Percentiles rank a stretch among this genome's conserved stretches.
Conservation (phyloP, 2,329 filamentous ascomycete genomes). For the Leptographium galeiforme region DNA sequence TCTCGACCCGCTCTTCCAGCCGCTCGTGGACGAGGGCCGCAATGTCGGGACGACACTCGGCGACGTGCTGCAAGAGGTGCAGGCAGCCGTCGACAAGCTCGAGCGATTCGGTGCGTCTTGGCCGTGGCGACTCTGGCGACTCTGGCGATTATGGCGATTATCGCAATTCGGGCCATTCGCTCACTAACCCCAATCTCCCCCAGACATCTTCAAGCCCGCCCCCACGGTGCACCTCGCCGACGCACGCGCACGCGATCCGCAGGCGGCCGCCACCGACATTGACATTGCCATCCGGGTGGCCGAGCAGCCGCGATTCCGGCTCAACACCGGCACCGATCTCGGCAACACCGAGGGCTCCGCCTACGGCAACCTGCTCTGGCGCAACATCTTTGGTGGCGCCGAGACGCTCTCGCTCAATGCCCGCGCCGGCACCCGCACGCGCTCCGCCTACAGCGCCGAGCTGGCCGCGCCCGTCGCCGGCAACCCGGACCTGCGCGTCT, state of each 20-base stretch:
- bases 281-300: constrained; percentile 65
- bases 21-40: constrained; percentile 57
- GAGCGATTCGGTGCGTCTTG: constrained; percentile 60
- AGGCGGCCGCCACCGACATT: constrained; percentile 61
- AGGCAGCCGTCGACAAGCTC: constrained; percentile 58
- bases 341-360: constrained; percentile 90
- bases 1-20: constrained; percentile 67
- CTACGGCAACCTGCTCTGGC: constrained; percentile 73
- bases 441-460: constrained; percentile 79
- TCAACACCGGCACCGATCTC: constrained; percentile 90
- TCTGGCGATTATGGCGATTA: background rate
- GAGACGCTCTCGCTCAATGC: constrained; percentile 82
- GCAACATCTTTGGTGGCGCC: constrained; percentile 89
- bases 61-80: constrained; percentile 63
- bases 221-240: constrained; percentile 74
- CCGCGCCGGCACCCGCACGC: constrained; percentile 76
- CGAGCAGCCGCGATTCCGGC: constrained; percentile 69
- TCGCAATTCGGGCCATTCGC: background rate
- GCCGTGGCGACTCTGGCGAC: too few species aligned
- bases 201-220: constrained; percentile 77
- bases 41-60: constrained; percentile 61
- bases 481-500: constrained; percentile 68
- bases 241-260: constrained; percentile 53
- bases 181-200: constrained; percentile 3
- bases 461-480: constrained; percentile 73